phyloP scores from a whole-genome alignment of 345 rosid genomes.

The Mercurialis annua region DNA sequence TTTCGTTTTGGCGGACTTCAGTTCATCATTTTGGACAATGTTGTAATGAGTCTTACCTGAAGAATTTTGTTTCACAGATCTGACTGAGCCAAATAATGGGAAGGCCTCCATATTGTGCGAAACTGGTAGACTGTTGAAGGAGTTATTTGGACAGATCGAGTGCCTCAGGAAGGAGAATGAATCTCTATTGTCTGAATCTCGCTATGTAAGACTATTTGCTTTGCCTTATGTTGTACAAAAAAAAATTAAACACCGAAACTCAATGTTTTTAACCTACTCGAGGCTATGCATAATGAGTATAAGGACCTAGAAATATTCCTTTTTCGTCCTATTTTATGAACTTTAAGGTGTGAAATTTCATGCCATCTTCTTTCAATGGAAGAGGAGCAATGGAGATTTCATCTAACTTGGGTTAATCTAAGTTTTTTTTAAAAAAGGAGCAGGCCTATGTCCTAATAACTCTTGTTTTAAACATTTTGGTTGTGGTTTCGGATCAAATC shows the following conservation, averaged over 20 bases:
- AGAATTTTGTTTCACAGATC: constrained; percentile 36
- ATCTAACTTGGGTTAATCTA: too few relatives aligned
- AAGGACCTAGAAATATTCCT: too few relatives aligned
- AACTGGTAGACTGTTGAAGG: constrained; percentile 73
- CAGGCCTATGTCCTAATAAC: too few relatives aligned
- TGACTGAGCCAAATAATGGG: constrained; percentile 64
- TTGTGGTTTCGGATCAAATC: too few relatives aligned
- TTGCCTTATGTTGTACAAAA: background rate
- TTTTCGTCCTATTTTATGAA: too few relatives aligned
- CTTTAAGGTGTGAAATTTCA: too few relatives aligned
- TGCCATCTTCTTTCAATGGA: too few relatives aligned
- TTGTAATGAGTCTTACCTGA: constrained; percentile 9
- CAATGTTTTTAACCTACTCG: too few relatives aligned
- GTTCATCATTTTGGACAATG: background rate
- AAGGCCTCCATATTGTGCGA: constrained; percentile 73
- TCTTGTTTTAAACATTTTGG: too few relatives aligned
- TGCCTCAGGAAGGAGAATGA: constrained; percentile 65
- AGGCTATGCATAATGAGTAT: too few relatives aligned
- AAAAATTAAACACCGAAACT: background rate
- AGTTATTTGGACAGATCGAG: constrained; percentile 63
- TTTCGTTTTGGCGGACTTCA: constrained; percentile 1
- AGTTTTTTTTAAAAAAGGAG: too few relatives aligned
- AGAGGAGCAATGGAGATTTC: too few relatives aligned
- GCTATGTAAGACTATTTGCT: constrained; percentile 49
- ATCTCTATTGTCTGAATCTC: constrained; percentile 69